Percentiles rank a stretch among this genome's conserved stretches.
These are phyloP conservation scores for Amborella trichopoda DNA, from an alignment of 164 flowering plant genomes.

Conservation along the genomic window DNA sequence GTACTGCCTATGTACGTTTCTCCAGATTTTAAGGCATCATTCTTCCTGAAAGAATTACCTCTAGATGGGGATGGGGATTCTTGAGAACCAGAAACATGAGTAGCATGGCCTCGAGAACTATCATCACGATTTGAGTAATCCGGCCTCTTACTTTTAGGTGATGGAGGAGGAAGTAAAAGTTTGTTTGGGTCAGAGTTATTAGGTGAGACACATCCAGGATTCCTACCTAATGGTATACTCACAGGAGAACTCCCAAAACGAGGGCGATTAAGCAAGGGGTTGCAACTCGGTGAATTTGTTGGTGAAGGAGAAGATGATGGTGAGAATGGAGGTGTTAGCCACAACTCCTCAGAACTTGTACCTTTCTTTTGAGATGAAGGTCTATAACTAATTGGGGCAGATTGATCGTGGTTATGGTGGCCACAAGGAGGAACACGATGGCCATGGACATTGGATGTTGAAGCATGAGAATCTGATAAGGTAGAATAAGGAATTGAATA, in stretches of 20 bases:
- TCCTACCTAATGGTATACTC: slow-evolving; percentile 52
- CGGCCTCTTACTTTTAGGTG: slow-evolving; percentile 49
- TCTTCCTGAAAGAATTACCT: slow-evolving; percentile 45
- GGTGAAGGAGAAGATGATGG: slow-evolving; percentile 68
- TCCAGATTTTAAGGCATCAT: slow-evolving; percentile 32
- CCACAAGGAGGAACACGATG: slow-evolving; percentile 7
- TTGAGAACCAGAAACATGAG: slow-evolving; percentile 19
- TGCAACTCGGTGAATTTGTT: slow-evolving; percentile 23
- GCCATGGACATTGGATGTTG: slow-evolving; percentile 37
- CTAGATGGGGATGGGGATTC: slow-evolving; percentile 50
- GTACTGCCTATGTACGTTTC: slow-evolving; percentile 31
- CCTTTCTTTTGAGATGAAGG: slow-evolving; percentile 25
- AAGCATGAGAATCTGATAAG: slow-evolving; percentile 36
- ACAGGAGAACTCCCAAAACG: slow-evolving; percentile 69
- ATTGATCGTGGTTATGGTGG: neutral
- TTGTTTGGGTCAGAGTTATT: slow-evolving; percentile 66
- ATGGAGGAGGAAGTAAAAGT: slow-evolving; percentile 67
- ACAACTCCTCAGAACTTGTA: slow-evolving; percentile 44
- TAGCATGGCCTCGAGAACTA: neutral
- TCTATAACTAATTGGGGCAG: slow-evolving; percentile 16
- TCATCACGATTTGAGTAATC: slow-evolving; percentile 12
- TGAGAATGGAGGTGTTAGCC: slow-evolving; percentile 81
- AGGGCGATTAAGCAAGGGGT: slow-evolving; percentile 26
- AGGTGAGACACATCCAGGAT: slow-evolving; percentile 43
- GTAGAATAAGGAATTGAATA: slow-evolving; percentile 17